phyloP scores from a whole-genome alignment of 2,329 filamentous ascomycete genomes.

The Podosphaera aphanis region DNA sequence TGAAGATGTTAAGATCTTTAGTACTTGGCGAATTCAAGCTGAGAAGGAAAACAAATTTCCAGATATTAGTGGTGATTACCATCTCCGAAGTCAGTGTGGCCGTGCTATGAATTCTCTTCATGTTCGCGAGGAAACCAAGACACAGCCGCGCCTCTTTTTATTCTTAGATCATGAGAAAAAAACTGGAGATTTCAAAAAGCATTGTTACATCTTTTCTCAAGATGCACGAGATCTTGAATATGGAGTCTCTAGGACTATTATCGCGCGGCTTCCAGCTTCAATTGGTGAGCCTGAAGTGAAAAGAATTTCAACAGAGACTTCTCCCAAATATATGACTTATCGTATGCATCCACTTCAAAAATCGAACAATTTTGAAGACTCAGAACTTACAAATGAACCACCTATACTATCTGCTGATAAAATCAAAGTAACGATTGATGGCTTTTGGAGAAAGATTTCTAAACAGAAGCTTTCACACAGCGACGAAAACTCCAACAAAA shows the following conservation, averaged over 20 bases:
- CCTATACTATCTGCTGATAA: background rate
- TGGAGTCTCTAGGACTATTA: constrained; percentile 21
- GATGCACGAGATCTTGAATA: constrained; percentile 23
- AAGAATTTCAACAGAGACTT: background rate
- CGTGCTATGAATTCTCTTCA: constrained; percentile 31
- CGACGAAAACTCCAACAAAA: background rate
- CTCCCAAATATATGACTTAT: background rate
- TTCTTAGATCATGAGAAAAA: constrained; percentile 30
- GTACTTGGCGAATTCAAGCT: constrained; percentile 19
- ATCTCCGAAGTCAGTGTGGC: constrained; percentile 29
- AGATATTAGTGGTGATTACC: constrained; percentile 26
- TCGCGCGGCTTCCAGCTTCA: constrained; percentile 20
- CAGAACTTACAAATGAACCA: background rate
- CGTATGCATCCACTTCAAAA: background rate
- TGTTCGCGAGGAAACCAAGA: constrained; percentile 4
- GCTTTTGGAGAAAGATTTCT: background rate
- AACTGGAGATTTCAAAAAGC: constrained; percentile 21
- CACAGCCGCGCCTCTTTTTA: constrained; percentile 22
- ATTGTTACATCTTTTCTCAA: constrained; percentile 32
- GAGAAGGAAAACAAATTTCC: constrained; percentile 2
- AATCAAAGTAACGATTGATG: background rate
- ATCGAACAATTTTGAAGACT: background rate
- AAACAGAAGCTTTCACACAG: background rate
- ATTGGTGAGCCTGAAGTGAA: background rate
- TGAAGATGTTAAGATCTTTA: constrained; percentile 17